Base-by-base conservation (phyloP, 306 rosid species). In the Vigna mungo region DNA sequence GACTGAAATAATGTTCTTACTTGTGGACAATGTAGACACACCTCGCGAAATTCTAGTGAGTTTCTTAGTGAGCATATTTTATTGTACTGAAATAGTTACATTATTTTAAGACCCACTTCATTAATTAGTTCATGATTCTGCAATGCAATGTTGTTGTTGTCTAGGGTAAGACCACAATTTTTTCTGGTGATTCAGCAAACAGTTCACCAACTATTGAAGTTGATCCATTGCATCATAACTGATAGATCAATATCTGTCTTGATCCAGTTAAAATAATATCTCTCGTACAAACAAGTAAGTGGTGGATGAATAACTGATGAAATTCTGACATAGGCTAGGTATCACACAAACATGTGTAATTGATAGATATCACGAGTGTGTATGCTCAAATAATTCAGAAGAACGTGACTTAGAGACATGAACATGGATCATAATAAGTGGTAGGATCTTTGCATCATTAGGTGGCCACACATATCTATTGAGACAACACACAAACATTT, bases 191-290 rank as follows among this genome's bases (percentile, higher is more conserved):
- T 59, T 74, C 34, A 23, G 44, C 5, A 58, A 36, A 52, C 12
- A 36, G 64, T 53, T 56, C 41, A 56, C 44, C 5, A 74, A 4
- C n/a, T 30, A 58, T 10, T 59, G 30, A 17, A 74, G 34, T 27
- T 30, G 70, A 60, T 46, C 20, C 47, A 59, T 61, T 74, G 10
- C 46, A 58, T 74, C 17, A 53, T 20, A 37, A n/a, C 13, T 25
- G 46, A 18, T 34, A 15, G 30, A 25, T 10, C 23, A 15, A 16
- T 58, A 16, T 43, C 55, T 73, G 46, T 43, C 46, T 16, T 6
- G 32, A 74, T 27, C 43, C 55, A 41, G 58, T 74, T 43, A 44
- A 74, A 74, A 16, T 74, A 46, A 59, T 43, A 43, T 55, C 41
- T 39, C 39, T 71, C 11, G 23, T 47, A 39, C 64, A 37, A 37